Base-by-base conservation (phyloP, 148 eudicot species). In the Salicornia ramosissima region DNA sequence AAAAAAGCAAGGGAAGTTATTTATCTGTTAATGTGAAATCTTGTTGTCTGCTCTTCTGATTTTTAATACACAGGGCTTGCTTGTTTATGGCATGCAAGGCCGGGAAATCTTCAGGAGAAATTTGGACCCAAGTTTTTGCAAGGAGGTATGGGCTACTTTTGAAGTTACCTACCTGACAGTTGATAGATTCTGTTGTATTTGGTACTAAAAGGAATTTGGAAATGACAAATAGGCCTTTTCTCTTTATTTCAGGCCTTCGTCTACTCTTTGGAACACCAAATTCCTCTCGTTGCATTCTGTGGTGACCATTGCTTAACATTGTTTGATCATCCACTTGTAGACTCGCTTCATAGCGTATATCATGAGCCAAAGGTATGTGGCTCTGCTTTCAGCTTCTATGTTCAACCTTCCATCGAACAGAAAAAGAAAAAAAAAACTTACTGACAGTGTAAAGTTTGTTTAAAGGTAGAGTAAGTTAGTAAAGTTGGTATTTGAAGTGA, bases 71-170 rank as follows among this genome's bases (percentile, higher is more conserved):
- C 78, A 90, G 96, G 98, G 96, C 55, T 85, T 93, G 81, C 87
- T 90, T 77, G 95, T 93, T 47, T 93, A 93, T 80, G 98, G 96
- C 72, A 88, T 52, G 73, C 88, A 90, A 84, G 98, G 98, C 58
- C 87, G 75, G 63, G 98, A 93, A 83, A 90, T 93, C 64, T 86
- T 78, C 59, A 84, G 92, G 82, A 84, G 86, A 72, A 85, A 74
- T 76, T 82, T 93, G 75, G 90, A 90, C 82, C 84, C 86, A 60
- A 42, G 67, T 67, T 78, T 93, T 70, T 93, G 96, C 85, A 84
- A 83, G 75, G 84, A 93, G 95, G 98, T 93, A 79, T 73, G 71
- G 22, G 30, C 24, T 66, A 69, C 31, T 55, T 0, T 72, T 1
- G 34, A 72, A 45, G 21, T 34, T 21, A 9, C 49, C 31, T 26